Percentiles rank a stretch among this genome's conserved stretches.
Evolutionary conservation across 106 monocot genomes (phyloP).

Genomic region (Chionographis japonica): DNA sequence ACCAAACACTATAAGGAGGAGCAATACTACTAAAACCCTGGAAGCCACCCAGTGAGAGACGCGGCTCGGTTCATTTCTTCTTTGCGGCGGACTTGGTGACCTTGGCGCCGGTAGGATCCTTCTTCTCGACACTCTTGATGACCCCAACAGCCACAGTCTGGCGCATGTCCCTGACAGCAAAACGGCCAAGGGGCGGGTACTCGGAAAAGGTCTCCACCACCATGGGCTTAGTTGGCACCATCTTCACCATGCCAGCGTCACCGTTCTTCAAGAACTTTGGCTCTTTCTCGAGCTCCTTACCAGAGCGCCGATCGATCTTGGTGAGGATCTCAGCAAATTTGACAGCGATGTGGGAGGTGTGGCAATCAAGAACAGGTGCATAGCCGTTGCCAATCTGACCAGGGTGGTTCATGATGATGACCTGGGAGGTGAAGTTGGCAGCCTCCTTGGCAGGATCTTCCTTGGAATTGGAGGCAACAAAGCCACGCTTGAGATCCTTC

Average conservation of each 20-base stretch:
- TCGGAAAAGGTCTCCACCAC: slow-evolving; percentile 20
- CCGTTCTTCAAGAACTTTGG: slow-evolving; percentile 20
- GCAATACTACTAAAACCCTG: neutral
- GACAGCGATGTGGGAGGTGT: slow-evolving; percentile 26
- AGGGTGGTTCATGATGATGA: slow-evolving; percentile 29
- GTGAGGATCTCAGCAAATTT: slow-evolving; percentile 26
- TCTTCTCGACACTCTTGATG: slow-evolving; percentile 27
- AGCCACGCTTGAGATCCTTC: slow-evolving; percentile 24
- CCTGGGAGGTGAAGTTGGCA: slow-evolving; percentile 27
- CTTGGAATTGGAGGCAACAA: slow-evolving; percentile 20
- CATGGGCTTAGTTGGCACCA: slow-evolving; percentile 25
- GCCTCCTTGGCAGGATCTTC: slow-evolving; percentile 26
- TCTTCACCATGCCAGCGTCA: slow-evolving; percentile 17
- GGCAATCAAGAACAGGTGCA: slow-evolving; percentile 24
- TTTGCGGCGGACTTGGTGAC: slow-evolving; percentile 20
- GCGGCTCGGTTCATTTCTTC: slow-evolving; percentile 6
- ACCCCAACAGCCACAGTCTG: slow-evolving; percentile 25
- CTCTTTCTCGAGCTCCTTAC: slow-evolving; percentile 18
- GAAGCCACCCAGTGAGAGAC: neutral
- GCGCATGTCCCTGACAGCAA: slow-evolving; percentile 25
- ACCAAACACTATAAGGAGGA: neutral
- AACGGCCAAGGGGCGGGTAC: slow-evolving; percentile 23
- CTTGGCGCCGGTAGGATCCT: slow-evolving; percentile 23
- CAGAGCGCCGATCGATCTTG: slow-evolving; percentile 21
- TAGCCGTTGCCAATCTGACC: slow-evolving; percentile 26